Conservation (phyloP, 306 rosid species). For the Vigna mungo region DNA sequence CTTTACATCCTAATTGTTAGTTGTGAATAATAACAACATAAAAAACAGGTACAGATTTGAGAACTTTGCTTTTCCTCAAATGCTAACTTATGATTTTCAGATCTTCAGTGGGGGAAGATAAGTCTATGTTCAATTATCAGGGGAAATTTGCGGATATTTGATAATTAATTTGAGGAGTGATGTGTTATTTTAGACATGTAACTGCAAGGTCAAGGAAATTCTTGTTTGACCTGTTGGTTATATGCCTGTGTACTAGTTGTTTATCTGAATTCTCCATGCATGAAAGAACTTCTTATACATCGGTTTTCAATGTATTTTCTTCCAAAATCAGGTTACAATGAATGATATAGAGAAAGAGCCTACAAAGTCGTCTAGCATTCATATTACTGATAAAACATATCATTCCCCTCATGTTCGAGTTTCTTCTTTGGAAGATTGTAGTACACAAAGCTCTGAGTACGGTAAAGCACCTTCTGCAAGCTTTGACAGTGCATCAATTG, state of each 20-base stretch:
- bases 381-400: constrained; percentile 49
- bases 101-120: constrained; percentile 27
- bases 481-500: constrained; percentile 53
- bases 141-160: constrained; percentile 26
- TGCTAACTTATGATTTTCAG: not conserved
- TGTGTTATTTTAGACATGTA: constrained; percentile 5
- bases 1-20: constrained; percentile 7
- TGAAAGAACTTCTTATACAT: constrained; percentile 13
- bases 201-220: constrained; percentile 28
- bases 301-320: constrained; percentile 21
- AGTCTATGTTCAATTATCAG: constrained; percentile 23
- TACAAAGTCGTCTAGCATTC: constrained; percentile 48
- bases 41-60: not conserved
- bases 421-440: constrained; percentile 71
- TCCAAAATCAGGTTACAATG: constrained; percentile 54
- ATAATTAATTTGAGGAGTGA: constrained; percentile 16
- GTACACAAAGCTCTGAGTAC: constrained; percentile 56
- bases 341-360: constrained; percentile 50
- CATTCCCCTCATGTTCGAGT: constrained; percentile 66
- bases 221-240: constrained; percentile 24
- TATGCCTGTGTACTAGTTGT: constrained; percentile 23
- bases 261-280: constrained; percentile 26
- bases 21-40: not conserved
- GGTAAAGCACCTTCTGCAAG: constrained; percentile 59
- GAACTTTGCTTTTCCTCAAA: not conserved